Base-by-base conservation (phyloP, 192 early-diverging fungal genomes). In the Cladochytrium replicatum region DNA sequence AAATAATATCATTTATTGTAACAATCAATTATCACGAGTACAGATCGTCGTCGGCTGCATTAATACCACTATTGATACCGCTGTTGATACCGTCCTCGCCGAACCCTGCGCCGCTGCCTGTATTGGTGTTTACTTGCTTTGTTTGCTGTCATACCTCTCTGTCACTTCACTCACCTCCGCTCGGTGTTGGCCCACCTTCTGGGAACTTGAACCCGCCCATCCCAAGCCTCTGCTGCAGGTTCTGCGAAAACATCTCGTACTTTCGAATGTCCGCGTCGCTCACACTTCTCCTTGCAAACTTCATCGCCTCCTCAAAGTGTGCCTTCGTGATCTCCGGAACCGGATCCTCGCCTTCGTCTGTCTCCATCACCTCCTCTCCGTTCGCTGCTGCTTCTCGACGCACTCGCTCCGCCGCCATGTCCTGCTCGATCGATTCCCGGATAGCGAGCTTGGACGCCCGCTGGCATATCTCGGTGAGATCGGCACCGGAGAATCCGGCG, bases 241-340 rank as follows among this genome's bases (percentile, higher is more conserved):
- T 98, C 61, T 93, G 91, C 13, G 95, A 86, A 83, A 98, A 98
- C 88, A 95, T 93, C 75, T 98, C 93, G 69, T 98, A 98, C 70
- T 86, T 89, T 62, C 91, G 91, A 52, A 97, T 93, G 55, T 98
- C 95, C 55, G 83, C 89, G 61, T 96, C 91, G 46, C 81, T 85
- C 6, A 98, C 95, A 8, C 87, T 91, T 48, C 95, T 84, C 45
- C 95, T 86, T 23, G 95, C 95, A 72, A 75, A 95, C 74, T 79
- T 80, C 95, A 98, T 98, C 41, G 95, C 95, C 71, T 96, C 93
- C 60, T 98, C 95, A 72, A 98, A 98, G 72, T 98, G 93, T 13
- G 76, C 84, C 27, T 74, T 65, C 26, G 95, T 95, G 59, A 98
- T 86, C 58, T 89, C 82, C 3, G 95, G 89, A 11, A 94, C 88